Evolutionary conservation across 2,329 filamentous ascomycete genomes (phyloP), one percentile per base, ranked within the genome.

Genomic region (Phialophora macrospora): DNA sequence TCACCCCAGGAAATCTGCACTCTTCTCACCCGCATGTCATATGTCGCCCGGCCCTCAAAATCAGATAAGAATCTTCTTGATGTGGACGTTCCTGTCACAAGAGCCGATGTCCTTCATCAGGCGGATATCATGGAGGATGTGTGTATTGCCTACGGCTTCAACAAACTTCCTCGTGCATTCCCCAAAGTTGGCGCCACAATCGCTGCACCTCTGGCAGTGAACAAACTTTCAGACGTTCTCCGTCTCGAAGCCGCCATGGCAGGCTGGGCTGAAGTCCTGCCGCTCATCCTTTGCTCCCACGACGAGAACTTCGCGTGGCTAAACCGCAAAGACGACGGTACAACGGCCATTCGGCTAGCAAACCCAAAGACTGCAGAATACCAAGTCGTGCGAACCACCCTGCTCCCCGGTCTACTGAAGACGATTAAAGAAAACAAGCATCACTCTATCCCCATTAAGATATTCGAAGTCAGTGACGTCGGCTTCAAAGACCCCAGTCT

Each of bases 101-200:
- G 95, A 68, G 94, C 95, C 55, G 95, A 99, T 77, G 90, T 99
- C 49, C 88, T 99, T 34, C 95, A 99, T 79, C 91, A 97, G 76
- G 96, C 93, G 73, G 95, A 99, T 77, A 91, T 99, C 72, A 99
- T 99, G 94, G 95, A 99, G 81, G 96, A 99, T 76, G 89, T 96
- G 22, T 95, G 93, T 48, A 95, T 99, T 70, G 93, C 92, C 60
- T 97, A 98, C 78, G 95, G 96, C 71, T 99, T 97, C 86, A 99
- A 99, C 84, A 92, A 91, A 69, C 88, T 99, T 20, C 93, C 94
- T 0, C 89, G 93, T 60, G 88, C 90, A 56, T 92, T 94, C 74
- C 93, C 93, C 8, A 93, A 89, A 78, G 93, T 93, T 75, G 90
- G 91, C 26, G 90, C 90, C 62, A 95, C 92, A 5, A 88, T 97